phyloP scores from a whole-genome alignment of 805 yeast genomes.

The Debaryomyces prosopidis region DNA sequence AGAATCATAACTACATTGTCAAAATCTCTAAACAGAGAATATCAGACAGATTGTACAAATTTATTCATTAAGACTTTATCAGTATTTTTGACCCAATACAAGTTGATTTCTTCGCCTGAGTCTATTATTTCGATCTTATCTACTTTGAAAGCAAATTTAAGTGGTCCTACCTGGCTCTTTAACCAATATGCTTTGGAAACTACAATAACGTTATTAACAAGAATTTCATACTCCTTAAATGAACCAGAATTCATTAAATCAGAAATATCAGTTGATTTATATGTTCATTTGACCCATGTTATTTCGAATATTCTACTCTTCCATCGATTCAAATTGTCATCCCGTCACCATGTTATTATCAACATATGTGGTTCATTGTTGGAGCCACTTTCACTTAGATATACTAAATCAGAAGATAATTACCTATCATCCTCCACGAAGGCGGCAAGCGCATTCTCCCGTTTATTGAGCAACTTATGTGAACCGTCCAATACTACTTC shows the following conservation, averaged over 20 bases:
- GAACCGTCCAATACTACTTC: slow-evolving; percentile 56
- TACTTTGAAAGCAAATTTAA: slow-evolving; percentile 41
- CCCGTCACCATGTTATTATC: slow-evolving; percentile 70
- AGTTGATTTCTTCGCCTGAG: slow-evolving; percentile 1
- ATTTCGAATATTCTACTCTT: slow-evolving; percentile 62
- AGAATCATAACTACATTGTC: slow-evolving; percentile 20
- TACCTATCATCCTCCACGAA: slow-evolving; percentile 19
- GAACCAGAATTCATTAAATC: slow-evolving; percentile 4
- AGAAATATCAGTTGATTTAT: slow-evolving; percentile 27
- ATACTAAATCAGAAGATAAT: slow-evolving; percentile 6
- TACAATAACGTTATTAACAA: slow-evolving; percentile 41
- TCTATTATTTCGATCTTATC: slow-evolving; percentile 12
- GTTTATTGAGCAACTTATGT: slow-evolving; percentile 68
- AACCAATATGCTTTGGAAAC: slow-evolving; percentile 68
- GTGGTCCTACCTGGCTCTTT: slow-evolving; percentile 56
- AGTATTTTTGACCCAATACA: slow-evolving; percentile 16
- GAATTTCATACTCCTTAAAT: slow-evolving; percentile 13
- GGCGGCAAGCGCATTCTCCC: slow-evolving; percentile 51
- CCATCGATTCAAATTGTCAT: slow-evolving; percentile 69
- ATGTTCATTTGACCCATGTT: slow-evolving; percentile 43
- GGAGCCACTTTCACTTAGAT: slow-evolving; percentile 39
- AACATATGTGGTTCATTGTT: slow-evolving; percentile 51
- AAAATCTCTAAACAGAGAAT: slow-evolving; percentile 12
- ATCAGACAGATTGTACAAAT: slow-evolving; percentile 6
- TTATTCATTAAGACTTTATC: slow-evolving; percentile 32